Base-by-base conservation (phyloP, 176 grass and related monocot species). In the Carex parvula region DNA sequence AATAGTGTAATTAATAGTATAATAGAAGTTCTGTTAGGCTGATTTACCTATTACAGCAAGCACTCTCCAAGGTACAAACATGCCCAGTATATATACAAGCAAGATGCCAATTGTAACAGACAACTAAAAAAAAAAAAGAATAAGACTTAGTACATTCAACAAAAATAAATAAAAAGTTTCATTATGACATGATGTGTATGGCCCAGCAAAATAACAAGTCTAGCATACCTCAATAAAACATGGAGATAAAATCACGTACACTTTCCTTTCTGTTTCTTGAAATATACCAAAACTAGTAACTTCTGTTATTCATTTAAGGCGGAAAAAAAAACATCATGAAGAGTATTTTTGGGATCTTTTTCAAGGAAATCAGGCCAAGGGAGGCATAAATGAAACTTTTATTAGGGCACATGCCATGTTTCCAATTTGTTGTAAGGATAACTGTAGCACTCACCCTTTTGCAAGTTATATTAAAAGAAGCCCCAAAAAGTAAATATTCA, bases 41-140 rank as follows among this genome's bases (percentile, higher is more conserved):
- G 20, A 2, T 1, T 89, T 95, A 98, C 96, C 96, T 80, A 98
- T 89, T 79, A 98, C 93, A 71, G 96, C 96, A 87, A 98, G 93
- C 44, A 95, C 22, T 82, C 96, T 98, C 96, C 96, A 98, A 26
- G 86, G 91, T 83, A 98, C 86, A 93, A 95, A 93, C 91, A 98
- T 95, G 80, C 96, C 96, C 8, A 98, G 88, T 84, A 93, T 18
- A 83, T 98, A 98, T 41, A 89, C 96, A 68, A 98, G 64, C 20
- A 98, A 89, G 67, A 98, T 93, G 60, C 96, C 96, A 84, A 93
- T 58, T 62, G 96, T 98, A 59, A 98, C 80, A 55, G 96, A 95
- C 60, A 98, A 79, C 96, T 98, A 81, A 3, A 56, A 54, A 54
- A 54, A 29, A 81, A 81, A 24, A 78, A 6, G 7, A 75, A 59